phyloP scores from a whole-genome alignment of 495 filamentous ascomycete species.

The Opeltia flavorubescens region DNA sequence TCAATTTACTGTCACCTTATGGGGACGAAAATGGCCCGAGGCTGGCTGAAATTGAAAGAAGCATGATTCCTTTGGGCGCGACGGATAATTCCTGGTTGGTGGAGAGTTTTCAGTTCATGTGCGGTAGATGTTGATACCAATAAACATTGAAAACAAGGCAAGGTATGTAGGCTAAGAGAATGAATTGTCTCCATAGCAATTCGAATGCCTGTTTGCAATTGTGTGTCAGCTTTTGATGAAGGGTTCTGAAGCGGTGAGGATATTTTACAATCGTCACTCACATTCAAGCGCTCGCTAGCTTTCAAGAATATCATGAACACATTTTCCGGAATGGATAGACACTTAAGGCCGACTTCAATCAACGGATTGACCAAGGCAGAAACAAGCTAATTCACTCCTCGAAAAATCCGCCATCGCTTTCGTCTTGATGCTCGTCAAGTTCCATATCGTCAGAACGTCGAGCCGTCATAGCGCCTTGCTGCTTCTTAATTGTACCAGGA shows the following conservation, averaged over 20 bases:
- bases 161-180: too few relatives aligned
- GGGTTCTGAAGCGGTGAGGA: too few relatives aligned
- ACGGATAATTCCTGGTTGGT: too few relatives aligned
- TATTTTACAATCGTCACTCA: too few relatives aligned
- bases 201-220: too few relatives aligned
- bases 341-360: too few relatives aligned
- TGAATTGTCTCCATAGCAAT: too few relatives aligned
- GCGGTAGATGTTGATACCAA: background rate
- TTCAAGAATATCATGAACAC: too few relatives aligned
- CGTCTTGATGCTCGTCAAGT: slow-evolving; percentile 24
- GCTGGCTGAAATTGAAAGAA: background rate
- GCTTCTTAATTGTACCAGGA: slow-evolving; percentile 5
- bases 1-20: background rate
- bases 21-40: background rate
- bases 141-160: background rate
- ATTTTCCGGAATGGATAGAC: too few relatives aligned
- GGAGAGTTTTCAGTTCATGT: background rate
- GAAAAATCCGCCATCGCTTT: slow-evolving; percentile 46
- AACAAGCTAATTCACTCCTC: slow-evolving; percentile 15
- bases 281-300: too few relatives aligned
- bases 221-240: too few relatives aligned
- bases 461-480: background rate
- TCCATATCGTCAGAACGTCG: slow-evolving; percentile 6
- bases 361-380: background rate
- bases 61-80: background rate